phyloP scores from a whole-genome alignment of 148 eudicot genomes.

The Limonium bicolor region DNA sequence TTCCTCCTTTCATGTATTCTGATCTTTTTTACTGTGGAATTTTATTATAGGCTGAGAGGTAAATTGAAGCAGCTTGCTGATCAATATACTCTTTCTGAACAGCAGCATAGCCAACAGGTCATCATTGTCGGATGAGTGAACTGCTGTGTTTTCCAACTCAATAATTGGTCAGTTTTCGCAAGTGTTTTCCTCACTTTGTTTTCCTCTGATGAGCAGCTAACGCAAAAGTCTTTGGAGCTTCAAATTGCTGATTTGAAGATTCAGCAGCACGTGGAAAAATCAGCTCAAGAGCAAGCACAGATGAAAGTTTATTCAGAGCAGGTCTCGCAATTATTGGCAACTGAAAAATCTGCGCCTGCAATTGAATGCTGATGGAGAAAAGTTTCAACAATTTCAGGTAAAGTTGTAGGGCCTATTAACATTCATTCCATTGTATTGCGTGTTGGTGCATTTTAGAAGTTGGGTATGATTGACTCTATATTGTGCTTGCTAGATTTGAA shows the following conservation, averaged over 20 bases:
- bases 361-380: slow-evolving; percentile 89
- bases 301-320: slow-evolving; percentile 80
- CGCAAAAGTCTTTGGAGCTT: slow-evolving; percentile 79
- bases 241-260: slow-evolving; percentile 87
- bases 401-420: slow-evolving; percentile 1
- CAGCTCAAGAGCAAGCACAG: slow-evolving; percentile 70
- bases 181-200: no score
- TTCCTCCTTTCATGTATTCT: no score
- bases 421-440: neutral
- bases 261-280: slow-evolving; percentile 71
- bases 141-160: neutral
- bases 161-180: neutral
- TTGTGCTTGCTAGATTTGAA: no score
- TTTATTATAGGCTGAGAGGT: slow-evolving; percentile 52
- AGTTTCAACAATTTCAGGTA: slow-evolving; percentile 96
- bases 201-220: slow-evolving; percentile 45
- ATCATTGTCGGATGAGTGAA: neutral
- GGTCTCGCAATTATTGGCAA: slow-evolving; percentile 65
- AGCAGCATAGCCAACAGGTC: slow-evolving; percentile 76
- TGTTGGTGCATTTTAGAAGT: neutral
- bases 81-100: slow-evolving; percentile 73
- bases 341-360: slow-evolving; percentile 78
- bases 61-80: slow-evolving; percentile 88
- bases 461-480: no score
- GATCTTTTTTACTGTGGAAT: neutral